Conservation (phyloP, 495 filamentous ascomycete genomes). For the Evernia prunastri region DNA sequence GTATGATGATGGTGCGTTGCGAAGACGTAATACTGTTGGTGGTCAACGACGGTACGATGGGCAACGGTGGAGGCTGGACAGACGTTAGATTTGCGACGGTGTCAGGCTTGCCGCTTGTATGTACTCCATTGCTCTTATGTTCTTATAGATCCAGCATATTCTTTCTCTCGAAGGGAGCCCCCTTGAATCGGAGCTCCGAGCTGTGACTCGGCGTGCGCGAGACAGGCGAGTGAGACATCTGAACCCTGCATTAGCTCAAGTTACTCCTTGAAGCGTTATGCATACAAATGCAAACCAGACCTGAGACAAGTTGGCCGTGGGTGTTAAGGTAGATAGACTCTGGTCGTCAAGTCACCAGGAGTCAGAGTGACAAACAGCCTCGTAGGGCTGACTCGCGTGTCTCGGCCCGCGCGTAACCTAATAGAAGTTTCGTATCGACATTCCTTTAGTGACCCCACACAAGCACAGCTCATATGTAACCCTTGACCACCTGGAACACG, state of each 20-base stretch:
- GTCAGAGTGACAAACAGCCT: no score
- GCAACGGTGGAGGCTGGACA: not conserved
- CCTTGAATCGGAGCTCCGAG: not conserved
- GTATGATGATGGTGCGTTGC: constrained; percentile 9
- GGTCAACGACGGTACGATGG: not conserved
- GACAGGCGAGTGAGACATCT: not conserved
- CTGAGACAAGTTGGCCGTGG: no score
- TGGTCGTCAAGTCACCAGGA: no score
- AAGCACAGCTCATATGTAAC: no score
- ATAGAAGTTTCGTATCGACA: no score
- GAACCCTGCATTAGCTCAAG: no score
- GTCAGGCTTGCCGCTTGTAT: not conserved
- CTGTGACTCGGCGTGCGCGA: not conserved
- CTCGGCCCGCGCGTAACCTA: not conserved
- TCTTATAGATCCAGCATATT: not conserved
- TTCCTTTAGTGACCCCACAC: no score
- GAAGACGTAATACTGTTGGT: constrained; percentile 17
- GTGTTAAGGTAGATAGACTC: no score
- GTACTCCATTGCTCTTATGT: not conserved
- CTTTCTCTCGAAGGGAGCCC: not conserved
- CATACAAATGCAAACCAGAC: no score
- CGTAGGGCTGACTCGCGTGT: not conserved
- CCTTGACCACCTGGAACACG: not conserved
- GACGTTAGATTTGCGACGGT: not conserved
- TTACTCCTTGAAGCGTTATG: not conserved